Conservation (phyloP, 345 rosid genomes). For the Trapa bicornis region DNA sequence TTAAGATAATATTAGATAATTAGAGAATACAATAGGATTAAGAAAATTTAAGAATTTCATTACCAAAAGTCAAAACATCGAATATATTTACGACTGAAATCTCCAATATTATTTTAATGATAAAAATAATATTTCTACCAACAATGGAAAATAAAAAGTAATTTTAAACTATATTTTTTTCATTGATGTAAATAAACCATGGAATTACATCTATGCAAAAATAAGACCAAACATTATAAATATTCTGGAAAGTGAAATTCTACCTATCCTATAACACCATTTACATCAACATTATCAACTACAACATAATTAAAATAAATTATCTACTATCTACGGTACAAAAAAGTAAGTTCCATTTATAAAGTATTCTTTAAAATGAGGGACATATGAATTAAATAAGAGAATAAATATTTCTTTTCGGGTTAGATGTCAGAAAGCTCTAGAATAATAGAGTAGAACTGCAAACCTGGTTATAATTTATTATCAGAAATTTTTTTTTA, state of each 20-base stretch:
- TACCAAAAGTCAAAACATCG: not conserved
- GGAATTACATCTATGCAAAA: not conserved
- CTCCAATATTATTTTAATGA: not conserved
- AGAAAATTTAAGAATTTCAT: not conserved
- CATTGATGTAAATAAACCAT: not conserved
- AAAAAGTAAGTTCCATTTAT: conserved; percentile 37
- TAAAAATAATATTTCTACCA: not conserved
- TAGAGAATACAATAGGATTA: not conserved
- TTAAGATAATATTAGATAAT: not conserved
- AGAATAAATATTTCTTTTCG: conserved; percentile 26
- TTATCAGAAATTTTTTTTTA: not conserved
- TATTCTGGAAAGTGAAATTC: not conserved
- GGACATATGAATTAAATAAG: conserved; percentile 81
- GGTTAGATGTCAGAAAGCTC: conserved; percentile 34
- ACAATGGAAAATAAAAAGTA: not conserved
- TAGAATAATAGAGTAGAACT: conserved; percentile 76
- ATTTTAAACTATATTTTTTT: not conserved
- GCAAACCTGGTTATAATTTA: conserved; percentile 35
- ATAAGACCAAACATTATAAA: conserved; percentile 2
- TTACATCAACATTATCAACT: conserved; percentile 27
- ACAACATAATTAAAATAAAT: conserved; percentile 41
- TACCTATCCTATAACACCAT: conserved; percentile 74
- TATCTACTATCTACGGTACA: conserved; percentile 57
- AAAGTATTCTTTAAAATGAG: conserved; percentile 58
- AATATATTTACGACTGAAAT: not conserved